Conservation (phyloP, 768 basidiomycete species). For the Leccinum aurantiacum region DNA sequence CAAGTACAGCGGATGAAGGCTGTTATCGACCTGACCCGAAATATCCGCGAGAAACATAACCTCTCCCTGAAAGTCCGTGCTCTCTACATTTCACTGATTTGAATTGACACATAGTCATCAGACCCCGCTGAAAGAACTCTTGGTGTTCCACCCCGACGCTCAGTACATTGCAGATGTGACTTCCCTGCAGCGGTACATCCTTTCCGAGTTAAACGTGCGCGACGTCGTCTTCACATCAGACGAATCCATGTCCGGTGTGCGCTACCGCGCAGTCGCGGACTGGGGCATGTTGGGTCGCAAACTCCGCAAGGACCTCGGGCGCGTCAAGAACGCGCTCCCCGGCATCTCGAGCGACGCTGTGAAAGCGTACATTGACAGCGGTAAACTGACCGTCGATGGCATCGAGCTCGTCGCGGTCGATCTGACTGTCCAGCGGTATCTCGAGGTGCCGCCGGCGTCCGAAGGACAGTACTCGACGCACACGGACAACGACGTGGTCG, state of each 20-base stretch:
- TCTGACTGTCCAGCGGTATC: constrained; percentile 85
- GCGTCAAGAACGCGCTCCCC: constrained; percentile 87
- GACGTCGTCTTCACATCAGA: constrained; percentile 87
- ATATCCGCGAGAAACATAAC: constrained; percentile 83
- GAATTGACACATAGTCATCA: constrained; percentile 30
- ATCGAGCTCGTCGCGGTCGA: constrained; percentile 91
- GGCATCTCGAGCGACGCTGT: constrained; percentile 77
- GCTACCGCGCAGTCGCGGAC: constrained; percentile 90
- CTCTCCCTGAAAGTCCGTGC: constrained; percentile 80
- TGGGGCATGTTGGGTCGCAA: constrained; percentile 94
- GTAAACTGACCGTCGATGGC: constrained; percentile 82
- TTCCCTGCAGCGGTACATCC: constrained; percentile 83
- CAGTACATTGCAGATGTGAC: constrained; percentile 84
- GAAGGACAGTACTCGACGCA: constrained; percentile 75
- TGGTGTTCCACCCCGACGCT: constrained; percentile 88
- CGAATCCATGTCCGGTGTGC: constrained; percentile 81
- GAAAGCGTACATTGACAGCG: constrained; percentile 70
- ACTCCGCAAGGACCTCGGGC: constrained; percentile 85
- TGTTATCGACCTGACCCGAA: constrained; percentile 89
- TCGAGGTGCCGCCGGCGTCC: constrained; percentile 66
- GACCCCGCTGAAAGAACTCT: constrained; percentile 90
- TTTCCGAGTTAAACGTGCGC: constrained; percentile 94
- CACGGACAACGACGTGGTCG: constrained; percentile 92
- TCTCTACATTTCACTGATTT: neutral
- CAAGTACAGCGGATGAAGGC: constrained; percentile 94